Percentiles rank a stretch among this genome's conserved stretches.
Conservation (phyloP, 352 stramenopile genomes). For the Phytophthora citrophthora region DNA sequence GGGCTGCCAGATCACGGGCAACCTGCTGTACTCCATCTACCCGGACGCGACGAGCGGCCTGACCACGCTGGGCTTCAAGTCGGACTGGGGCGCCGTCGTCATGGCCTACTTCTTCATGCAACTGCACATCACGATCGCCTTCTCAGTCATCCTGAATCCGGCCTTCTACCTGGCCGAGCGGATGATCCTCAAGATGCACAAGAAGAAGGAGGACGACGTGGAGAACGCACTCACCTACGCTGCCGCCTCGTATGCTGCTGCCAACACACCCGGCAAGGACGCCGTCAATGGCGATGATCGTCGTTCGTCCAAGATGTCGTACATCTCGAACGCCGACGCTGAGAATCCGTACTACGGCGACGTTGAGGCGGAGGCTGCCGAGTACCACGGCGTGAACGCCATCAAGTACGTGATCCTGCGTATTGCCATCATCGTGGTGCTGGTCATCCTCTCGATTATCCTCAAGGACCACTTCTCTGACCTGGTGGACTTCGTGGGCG, state of each 20-base stretch:
- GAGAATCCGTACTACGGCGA: conserved; percentile 36
- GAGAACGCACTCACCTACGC: conserved; percentile 31
- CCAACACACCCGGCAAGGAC: conserved; percentile 25
- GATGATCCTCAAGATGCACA: conserved; percentile 43
- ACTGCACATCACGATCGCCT: conserved; percentile 40
- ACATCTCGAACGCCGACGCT: conserved; percentile 46
- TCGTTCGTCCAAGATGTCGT: conserved; percentile 45
- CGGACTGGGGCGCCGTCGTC: conserved; percentile 35
- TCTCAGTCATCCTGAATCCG: conserved; percentile 44
- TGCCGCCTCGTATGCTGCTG: conserved; percentile 21
- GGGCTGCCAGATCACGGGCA: conserved; percentile 60
- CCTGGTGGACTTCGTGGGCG: conserved; percentile 46
- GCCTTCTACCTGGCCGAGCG: conserved; percentile 47
- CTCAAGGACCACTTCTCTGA: conserved; percentile 49
- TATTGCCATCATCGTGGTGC: conserved; percentile 42
- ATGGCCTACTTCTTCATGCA: conserved; percentile 41
- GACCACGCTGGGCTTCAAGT: conserved; percentile 44
- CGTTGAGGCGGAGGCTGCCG: conserved; percentile 30
- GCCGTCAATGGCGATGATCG: conserved; percentile 16
- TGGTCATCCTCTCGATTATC: conserved; percentile 44
- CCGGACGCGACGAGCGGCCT: conserved; percentile 31
- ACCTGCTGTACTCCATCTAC: conserved; percentile 62
- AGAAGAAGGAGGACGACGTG: conserved; percentile 39
- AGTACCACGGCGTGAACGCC: conserved; percentile 41
- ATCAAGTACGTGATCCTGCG: conserved; percentile 50